Evolutionary conservation across 1,139 yeast species (phyloP).

Genomic region (Saccharomyces hybrid): DNA sequence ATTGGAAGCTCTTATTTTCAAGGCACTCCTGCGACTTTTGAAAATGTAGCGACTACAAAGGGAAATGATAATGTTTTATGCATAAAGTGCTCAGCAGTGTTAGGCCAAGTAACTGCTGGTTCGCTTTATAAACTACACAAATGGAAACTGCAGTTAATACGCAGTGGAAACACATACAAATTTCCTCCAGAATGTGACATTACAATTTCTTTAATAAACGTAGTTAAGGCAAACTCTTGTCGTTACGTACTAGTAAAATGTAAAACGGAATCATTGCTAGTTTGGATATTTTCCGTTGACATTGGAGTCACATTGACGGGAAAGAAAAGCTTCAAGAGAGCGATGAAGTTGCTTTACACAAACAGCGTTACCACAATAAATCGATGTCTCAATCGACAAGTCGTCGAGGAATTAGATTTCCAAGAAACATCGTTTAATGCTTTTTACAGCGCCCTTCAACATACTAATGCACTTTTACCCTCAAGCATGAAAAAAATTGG

Average conservation of each 20-base stretch:
- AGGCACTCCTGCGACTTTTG: conserved; percentile 12
- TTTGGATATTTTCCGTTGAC: conserved; percentile 28
- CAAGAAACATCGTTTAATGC: background rate
- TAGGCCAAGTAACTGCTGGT: conserved; percentile 18
- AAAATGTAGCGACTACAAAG: conserved; percentile 2
- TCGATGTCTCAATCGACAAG: background rate
- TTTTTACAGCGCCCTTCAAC: background rate
- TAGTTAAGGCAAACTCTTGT: conserved; percentile 18
- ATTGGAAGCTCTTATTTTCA: conserved; percentile 24
- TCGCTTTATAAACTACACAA: conserved; percentile 18
- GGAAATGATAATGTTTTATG: conserved; percentile 10
- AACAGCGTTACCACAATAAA: conserved; percentile 5
- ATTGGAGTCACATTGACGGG: conserved; percentile 10
- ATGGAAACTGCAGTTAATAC: conserved; percentile 17
- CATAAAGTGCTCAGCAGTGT: conserved; percentile 11
- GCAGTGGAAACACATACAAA: background rate
- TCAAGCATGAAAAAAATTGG: background rate
- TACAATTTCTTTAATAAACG: conserved; percentile 15
- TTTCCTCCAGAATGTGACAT: conserved; percentile 20
- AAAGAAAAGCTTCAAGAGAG: conserved; percentile 9
- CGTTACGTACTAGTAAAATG: conserved; percentile 17
- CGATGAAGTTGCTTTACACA: conserved; percentile 14
- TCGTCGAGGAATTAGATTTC: background rate
- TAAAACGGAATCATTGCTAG: conserved; percentile 5
- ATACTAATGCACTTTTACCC: background rate